These are phyloP conservation scores for Solanum bulbocastanum DNA, from an alignment of 257 asterid species.

Conservation along the genomic window DNA sequence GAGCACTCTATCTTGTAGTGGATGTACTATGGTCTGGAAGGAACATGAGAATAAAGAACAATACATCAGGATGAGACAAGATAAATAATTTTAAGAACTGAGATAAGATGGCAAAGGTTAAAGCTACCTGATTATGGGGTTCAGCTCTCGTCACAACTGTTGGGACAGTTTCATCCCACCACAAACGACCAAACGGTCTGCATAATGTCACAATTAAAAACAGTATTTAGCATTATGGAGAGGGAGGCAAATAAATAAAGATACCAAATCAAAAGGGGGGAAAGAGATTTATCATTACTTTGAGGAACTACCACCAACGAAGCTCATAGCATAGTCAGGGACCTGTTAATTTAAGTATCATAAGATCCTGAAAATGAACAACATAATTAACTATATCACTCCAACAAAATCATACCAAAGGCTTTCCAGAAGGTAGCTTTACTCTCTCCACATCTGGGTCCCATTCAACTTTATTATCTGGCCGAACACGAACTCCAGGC, in stretches of 20 bases:
- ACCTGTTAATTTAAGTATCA: constrained; percentile 16
- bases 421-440: constrained; percentile 15
- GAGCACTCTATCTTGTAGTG: constrained; percentile 28
- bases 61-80: background rate
- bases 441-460: constrained; percentile 15
- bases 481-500: constrained; percentile 20
- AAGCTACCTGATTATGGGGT: constrained; percentile 35
- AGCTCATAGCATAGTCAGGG: constrained; percentile 26
- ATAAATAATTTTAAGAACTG: too few relatives aligned
- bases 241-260: background rate
- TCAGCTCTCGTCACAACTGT: constrained; percentile 34
- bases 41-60: background rate
- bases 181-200: constrained; percentile 36
- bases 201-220: background rate
- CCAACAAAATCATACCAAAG: constrained; percentile 15
- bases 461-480: constrained; percentile 3
- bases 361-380: background rate
- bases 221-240: background rate
- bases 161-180: constrained; percentile 29
- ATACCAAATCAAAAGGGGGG: background rate
- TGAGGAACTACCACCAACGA: constrained; percentile 22
- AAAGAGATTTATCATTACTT: constrained; percentile 12
- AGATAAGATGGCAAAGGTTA: background rate
- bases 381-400: background rate
- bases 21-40: constrained; percentile 25